Conservation (phyloP, 2,329 filamentous ascomycete species). For the Zopfia rhizophila region DNA sequence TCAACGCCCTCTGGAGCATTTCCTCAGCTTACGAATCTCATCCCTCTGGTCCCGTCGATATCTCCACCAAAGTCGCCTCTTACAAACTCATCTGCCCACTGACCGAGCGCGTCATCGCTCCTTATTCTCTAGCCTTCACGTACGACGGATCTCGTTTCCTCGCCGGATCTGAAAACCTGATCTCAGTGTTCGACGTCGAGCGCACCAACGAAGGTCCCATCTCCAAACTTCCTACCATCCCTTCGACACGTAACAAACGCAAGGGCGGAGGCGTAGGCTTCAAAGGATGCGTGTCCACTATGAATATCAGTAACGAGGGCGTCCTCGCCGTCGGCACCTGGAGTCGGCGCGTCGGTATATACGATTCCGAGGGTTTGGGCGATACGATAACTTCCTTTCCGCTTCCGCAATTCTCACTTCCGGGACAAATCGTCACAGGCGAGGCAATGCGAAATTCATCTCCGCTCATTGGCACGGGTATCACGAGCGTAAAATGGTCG, state of each 20-base stretch:
- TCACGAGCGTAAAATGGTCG: slow-evolving; percentile 68
- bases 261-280: slow-evolving; percentile 60
- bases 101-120: slow-evolving; percentile 67
- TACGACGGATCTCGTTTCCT: slow-evolving; percentile 63
- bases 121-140: slow-evolving; percentile 66
- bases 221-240: slow-evolving; percentile 56
- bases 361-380: slow-evolving; percentile 61
- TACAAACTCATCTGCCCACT: slow-evolving; percentile 66
- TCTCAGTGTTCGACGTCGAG: slow-evolving; percentile 67
- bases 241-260: slow-evolving; percentile 55
- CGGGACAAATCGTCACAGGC: slow-evolving; percentile 22
- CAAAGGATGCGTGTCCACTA: slow-evolving; percentile 65
- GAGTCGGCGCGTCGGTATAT: slow-evolving; percentile 66
- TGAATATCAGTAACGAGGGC: slow-evolving; percentile 60
- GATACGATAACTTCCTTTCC: slow-evolving; percentile 63
- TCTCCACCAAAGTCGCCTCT: slow-evolving; percentile 52
- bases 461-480: slow-evolving; percentile 58
- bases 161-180: slow-evolving; percentile 64
- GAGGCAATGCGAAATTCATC: slow-evolving; percentile 36
- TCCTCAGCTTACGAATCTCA: slow-evolving; percentile 21
- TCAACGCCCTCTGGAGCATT: slow-evolving; percentile 62
- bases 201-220: slow-evolving; percentile 59
- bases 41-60: slow-evolving; percentile 28
- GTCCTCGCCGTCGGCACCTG: slow-evolving; percentile 67
- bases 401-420: slow-evolving; percentile 37